phyloP scores from a whole-genome alignment of 495 filamentous ascomycete genomes.

The Penicillium canariense region DNA sequence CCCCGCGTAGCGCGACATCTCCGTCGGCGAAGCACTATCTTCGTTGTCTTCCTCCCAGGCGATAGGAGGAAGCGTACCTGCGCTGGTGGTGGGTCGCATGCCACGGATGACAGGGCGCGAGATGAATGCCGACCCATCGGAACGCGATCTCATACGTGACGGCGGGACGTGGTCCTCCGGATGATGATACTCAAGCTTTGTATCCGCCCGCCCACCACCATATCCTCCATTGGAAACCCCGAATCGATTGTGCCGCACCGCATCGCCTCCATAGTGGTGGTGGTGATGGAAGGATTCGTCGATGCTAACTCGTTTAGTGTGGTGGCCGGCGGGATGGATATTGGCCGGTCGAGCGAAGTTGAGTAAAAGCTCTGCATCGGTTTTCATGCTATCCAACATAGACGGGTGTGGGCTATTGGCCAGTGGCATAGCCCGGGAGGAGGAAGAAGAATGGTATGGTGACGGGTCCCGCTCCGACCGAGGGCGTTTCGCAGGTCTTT shows the following conservation, averaged over 20 bases:
- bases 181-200: slow-evolving; percentile 15
- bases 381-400: slow-evolving; percentile 45
- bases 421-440: slow-evolving; percentile 36
- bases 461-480: slow-evolving; percentile 57
- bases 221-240: slow-evolving; percentile 19
- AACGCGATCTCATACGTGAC: slow-evolving; percentile 46
- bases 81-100: slow-evolving; percentile 42
- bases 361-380: slow-evolving; percentile 54
- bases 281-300: slow-evolving; percentile 33
- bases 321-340: slow-evolving; percentile 29
- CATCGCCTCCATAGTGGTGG: slow-evolving; percentile 23
- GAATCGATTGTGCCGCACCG: slow-evolving; percentile 23
- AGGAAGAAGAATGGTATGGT: slow-evolving; percentile 29
- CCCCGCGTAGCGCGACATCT: slow-evolving; percentile 8
- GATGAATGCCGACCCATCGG: slow-evolving; percentile 44
- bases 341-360: slow-evolving; percentile 44
- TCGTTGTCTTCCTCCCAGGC: slow-evolving; percentile 40
- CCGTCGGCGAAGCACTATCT: slow-evolving; percentile 18
- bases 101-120: slow-evolving; percentile 40
- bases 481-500: slow-evolving; percentile 59
- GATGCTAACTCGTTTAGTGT: slow-evolving; percentile 38
- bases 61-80: slow-evolving; percentile 38
- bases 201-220: slow-evolving; percentile 9
- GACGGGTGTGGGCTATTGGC: slow-evolving; percentile 44
- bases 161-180: slow-evolving; percentile 22